Conservation (phyloP, 768 basidiomycete species). For the Saitozyma sp. region DNA sequence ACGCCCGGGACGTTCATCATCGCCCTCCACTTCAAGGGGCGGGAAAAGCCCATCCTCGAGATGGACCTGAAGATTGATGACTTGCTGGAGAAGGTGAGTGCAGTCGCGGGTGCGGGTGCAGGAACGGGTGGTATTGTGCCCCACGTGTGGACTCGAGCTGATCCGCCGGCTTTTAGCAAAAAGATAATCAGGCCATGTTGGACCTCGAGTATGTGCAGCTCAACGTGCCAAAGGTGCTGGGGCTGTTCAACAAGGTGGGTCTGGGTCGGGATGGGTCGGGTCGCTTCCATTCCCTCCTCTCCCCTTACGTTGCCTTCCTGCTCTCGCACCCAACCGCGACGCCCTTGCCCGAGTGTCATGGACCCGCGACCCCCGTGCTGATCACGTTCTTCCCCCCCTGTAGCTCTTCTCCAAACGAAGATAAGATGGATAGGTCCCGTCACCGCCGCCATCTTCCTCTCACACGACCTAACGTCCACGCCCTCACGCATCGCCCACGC, state of each 20-base stretch:
- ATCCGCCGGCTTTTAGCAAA: slow-evolving; percentile 66
- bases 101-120: neutral
- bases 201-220: slow-evolving; percentile 98
- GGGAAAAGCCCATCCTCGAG: slow-evolving; percentile 98
- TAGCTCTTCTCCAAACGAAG: too few species aligned
- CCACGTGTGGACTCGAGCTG: neutral
- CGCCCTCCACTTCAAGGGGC: slow-evolving; percentile 95
- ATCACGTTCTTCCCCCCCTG: too few species aligned
- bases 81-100: slow-evolving; percentile 84
- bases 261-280: neutral
- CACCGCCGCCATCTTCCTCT: too few species aligned
- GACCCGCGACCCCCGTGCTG: too few species aligned
- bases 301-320: too few species aligned
- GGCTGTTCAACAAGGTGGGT: slow-evolving; percentile 81
- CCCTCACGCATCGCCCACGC: too few species aligned
- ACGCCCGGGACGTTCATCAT: slow-evolving; percentile 99
- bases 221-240: slow-evolving; percentile 92
- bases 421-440: too few species aligned
- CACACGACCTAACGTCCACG: too few species aligned
- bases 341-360: too few species aligned
- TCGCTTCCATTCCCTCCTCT: neutral
- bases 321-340: too few species aligned
- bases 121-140: neutral
- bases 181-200: slow-evolving; percentile 93
- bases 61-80: slow-evolving; percentile 99